phyloP scores from a whole-genome alignment of 805 yeast species.

The Candida nitratophila region DNA sequence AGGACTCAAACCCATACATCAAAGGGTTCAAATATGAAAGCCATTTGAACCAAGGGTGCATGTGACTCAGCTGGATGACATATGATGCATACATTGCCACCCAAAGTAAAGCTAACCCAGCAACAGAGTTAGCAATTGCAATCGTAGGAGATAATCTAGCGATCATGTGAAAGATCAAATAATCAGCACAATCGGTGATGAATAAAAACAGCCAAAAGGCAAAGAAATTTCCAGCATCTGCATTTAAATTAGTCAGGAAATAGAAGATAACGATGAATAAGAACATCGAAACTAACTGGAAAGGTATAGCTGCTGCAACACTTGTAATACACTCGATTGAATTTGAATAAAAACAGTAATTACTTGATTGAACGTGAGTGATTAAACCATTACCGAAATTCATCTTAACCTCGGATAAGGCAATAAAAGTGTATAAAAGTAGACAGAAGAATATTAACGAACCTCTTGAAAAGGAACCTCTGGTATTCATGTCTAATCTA shows the following conservation, averaged over 20 bases:
- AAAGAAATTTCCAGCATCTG: constrained; percentile 49
- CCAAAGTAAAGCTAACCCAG: constrained; percentile 43
- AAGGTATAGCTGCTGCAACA: constrained; percentile 55
- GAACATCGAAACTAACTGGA: constrained; percentile 40
- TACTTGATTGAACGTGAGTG: constrained; percentile 56
- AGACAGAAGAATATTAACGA: constrained; percentile 56
- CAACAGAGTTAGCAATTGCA: constrained; percentile 46
- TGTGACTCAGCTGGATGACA: constrained; percentile 43
- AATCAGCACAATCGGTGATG: constrained; percentile 35
- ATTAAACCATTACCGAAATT: constrained; percentile 49
- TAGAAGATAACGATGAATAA: constrained; percentile 43
- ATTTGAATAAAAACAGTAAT: constrained; percentile 66
- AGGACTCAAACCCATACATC: constrained; percentile 52
- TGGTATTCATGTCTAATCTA: constrained; percentile 40
- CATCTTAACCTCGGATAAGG: constrained; percentile 38
- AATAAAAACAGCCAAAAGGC: constrained; percentile 38
- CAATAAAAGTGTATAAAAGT: constrained; percentile 44
- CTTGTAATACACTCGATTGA: constrained; percentile 66
- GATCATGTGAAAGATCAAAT: constrained; percentile 42
- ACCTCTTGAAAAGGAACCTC: constrained; percentile 58
- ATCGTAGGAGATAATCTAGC: constrained; percentile 39
- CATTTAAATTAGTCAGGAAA: constrained; percentile 41
- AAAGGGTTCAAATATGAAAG: constrained; percentile 52
- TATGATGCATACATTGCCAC: constrained; percentile 51
- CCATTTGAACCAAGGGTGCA: constrained; percentile 74